Conservation (phyloP, 352 stramenopile genomes). For the Phytophthora boehmeriae region DNA sequence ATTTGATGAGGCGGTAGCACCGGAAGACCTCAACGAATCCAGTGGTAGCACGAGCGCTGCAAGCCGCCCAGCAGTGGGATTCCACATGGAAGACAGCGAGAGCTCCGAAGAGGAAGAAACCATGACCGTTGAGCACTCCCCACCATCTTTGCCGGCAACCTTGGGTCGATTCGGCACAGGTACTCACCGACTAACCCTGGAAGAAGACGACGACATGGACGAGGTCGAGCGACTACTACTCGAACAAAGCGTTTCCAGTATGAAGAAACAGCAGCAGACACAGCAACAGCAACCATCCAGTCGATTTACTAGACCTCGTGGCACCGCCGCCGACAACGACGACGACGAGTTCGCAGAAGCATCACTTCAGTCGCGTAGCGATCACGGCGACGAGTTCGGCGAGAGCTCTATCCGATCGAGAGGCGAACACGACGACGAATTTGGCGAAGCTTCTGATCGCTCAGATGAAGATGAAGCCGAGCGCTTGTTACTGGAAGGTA, state of each 20-base stretch:
- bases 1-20: background rate
- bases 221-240: slow-evolving; percentile 30
- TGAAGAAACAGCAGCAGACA: slow-evolving; percentile 1
- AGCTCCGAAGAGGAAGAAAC: slow-evolving; percentile 35
- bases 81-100: slow-evolving; percentile 18
- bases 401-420: background rate
- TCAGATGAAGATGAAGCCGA: background rate
- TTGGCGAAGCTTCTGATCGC: no score
- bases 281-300: background rate
- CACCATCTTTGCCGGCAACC: slow-evolving; percentile 4
- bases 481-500: background rate
- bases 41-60: background rate
- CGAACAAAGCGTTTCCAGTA: slow-evolving; percentile 20
- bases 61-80: slow-evolving; percentile 2
- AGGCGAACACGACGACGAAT: no score
- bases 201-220: slow-evolving; percentile 42
- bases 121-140: slow-evolving; percentile 7
- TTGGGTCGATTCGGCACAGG: slow-evolving; percentile 19
- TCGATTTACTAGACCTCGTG: background rate
- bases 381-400: slow-evolving; percentile 24
- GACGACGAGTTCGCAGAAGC: background rate
- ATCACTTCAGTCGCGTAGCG: slow-evolving; percentile 1
- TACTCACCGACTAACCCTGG: slow-evolving; percentile 13
- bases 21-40: background rate
- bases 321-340: background rate